phyloP scores from a whole-genome alignment of 2,329 filamentous ascomycete species.

The Ceratocystiopsis minuta region DNA sequence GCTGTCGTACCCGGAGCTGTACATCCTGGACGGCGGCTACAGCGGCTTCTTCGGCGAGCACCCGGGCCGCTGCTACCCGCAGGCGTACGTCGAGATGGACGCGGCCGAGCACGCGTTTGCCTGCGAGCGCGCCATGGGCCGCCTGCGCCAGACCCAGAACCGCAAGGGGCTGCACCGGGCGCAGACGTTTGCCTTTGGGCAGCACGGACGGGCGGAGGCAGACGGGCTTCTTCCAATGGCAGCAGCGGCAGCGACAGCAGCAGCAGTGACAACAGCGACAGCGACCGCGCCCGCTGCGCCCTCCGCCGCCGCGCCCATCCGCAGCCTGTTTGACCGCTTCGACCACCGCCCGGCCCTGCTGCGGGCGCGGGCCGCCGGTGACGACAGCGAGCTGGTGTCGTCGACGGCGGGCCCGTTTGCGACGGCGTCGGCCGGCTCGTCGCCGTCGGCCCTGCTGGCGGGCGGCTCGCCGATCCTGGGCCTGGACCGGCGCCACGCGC shows the following conservation, averaged over 20 bases:
- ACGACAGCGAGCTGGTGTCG: too few relatives aligned
- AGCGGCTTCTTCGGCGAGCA: slow-evolving; percentile 77
- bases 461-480: slow-evolving; percentile 24
- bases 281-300: background rate
- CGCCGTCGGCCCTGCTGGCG: slow-evolving; percentile 22
- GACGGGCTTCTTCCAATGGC: too few relatives aligned
- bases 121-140: slow-evolving; percentile 87
- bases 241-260: background rate
- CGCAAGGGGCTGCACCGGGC: slow-evolving; percentile 72
- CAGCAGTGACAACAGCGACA: background rate
- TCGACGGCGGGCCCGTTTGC: too few relatives aligned
- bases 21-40: slow-evolving; percentile 93
- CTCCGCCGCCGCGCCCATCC: too few relatives aligned
- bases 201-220: too few relatives aligned
- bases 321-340: too few relatives aligned
- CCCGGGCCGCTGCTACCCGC: slow-evolving; percentile 68
- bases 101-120: slow-evolving; percentile 80
- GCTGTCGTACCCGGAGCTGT: slow-evolving; percentile 90
- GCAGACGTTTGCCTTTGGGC: slow-evolving; percentile 88
- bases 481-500: slow-evolving; percentile 32
- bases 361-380: too few relatives aligned
- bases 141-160: slow-evolving; percentile 65
- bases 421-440: slow-evolving; percentile 11
- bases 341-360: too few relatives aligned
- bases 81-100: slow-evolving; percentile 94